Evolutionary conservation across 129 eudicot genomes (phyloP).

Genomic region (Saposhnikovia divaricata): DNA sequence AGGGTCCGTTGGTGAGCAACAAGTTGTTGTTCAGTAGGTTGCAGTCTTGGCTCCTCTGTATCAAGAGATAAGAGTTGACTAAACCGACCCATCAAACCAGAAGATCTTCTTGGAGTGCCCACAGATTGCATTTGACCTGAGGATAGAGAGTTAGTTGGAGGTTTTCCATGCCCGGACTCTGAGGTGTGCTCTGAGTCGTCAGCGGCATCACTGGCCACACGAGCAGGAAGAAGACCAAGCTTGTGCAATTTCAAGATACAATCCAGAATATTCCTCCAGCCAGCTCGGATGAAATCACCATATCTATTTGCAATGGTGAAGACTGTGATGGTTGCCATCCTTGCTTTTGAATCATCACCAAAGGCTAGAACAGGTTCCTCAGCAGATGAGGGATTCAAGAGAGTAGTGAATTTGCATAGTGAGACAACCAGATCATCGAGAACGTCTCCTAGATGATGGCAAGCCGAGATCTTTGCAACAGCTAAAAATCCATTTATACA

Average conservation of each 20-base stretch:
- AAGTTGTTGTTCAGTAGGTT: constrained; percentile 84
- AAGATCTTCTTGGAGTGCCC: constrained; percentile 79
- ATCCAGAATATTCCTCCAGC: constrained; percentile 8
- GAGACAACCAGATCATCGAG: constrained; percentile 3
- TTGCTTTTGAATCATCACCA: constrained; percentile 1
- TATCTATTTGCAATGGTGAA: constrained; percentile 6
- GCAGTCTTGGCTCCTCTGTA: constrained; percentile 80
- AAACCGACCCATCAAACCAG: constrained; percentile 88
- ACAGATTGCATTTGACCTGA: constrained; percentile 58
- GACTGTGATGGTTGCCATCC: constrained; percentile 5
- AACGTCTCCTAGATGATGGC: constrained; percentile 5
- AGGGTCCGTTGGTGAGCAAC: constrained; percentile 88
- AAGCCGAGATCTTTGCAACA: constrained; percentile 5
- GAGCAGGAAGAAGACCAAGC: constrained; percentile 11
- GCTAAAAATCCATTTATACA: constrained; percentile 2
- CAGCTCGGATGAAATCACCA: constrained; percentile 4
- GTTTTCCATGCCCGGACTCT: not conserved
- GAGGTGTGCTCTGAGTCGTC: not conserved
- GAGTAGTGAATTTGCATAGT: constrained; percentile 2
- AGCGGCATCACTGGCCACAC: constrained; percentile 6
- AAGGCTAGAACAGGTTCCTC: constrained; percentile 8
- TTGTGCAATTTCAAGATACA: constrained; percentile 1
- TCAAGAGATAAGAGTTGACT: constrained; percentile 83
- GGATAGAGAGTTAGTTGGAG: constrained; percentile 12
- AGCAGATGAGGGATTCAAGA: not conserved